Conservation (phyloP, 2,329 filamentous ascomycete species). For the Ampelomyces quisqualis region DNA sequence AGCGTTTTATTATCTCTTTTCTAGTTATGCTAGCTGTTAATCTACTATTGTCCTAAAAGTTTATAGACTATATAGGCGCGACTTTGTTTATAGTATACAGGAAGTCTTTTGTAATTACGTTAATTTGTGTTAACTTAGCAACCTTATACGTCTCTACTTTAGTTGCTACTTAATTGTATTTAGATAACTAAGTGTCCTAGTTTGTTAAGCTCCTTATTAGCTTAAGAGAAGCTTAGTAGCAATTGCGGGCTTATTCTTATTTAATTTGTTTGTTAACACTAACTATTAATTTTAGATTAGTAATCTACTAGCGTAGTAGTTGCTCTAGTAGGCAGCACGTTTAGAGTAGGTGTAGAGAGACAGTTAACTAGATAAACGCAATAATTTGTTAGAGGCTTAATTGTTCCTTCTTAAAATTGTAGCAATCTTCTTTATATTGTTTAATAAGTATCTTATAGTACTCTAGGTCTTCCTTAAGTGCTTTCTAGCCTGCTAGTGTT, state of each 20-base stretch:
- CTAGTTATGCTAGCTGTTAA: not conserved
- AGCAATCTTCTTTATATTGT: not conserved
- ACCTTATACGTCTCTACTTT: not conserved
- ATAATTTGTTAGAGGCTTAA: not conserved
- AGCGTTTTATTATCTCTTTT: conserved; percentile 1
- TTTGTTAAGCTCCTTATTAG: not conserved
- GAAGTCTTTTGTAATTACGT: not conserved
- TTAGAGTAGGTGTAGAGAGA: not conserved
- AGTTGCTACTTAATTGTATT: conserved; percentile 1
- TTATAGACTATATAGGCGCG: not conserved
- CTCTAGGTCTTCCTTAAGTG: not conserved
- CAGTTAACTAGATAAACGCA: not conserved
- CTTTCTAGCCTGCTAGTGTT: not conserved
- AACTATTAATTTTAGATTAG: not conserved
- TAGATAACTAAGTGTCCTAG: not conserved
- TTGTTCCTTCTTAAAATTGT: not conserved
- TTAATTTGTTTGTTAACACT: not conserved
- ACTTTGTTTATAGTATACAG: not conserved
- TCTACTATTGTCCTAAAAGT: not conserved
- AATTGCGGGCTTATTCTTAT: not conserved
- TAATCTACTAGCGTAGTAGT: not conserved
- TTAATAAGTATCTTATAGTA: not conserved
- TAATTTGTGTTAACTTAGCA: not conserved
- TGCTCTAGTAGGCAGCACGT: not conserved
- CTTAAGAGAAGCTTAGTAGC: not conserved